Base-by-base conservation (phyloP, 345 rosid species). In the Arabis hirsuta region DNA sequence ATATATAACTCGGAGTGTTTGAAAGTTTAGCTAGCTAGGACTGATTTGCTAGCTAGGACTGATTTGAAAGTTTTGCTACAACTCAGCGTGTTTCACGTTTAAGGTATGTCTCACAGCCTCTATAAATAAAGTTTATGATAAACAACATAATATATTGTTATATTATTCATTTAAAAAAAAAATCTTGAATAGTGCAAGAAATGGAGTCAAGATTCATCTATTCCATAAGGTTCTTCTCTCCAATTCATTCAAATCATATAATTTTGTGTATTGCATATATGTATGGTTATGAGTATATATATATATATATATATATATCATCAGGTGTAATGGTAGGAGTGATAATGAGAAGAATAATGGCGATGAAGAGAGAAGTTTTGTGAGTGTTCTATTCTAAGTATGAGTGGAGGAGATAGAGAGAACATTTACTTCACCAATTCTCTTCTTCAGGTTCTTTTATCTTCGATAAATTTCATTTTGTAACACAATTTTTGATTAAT, bases 321-420 rank as follows among this genome's bases (percentile, higher is more conserved):
- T n/a, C 55, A 55, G 73, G 12, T 29, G 12, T 42, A n/a, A 54
- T 54, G 2, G 26, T 67, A 42, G 54, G 52, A 42, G 5, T 54
- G 13, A 67, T 16, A 42, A 41, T 4, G 26, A 41, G 52, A 27
- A 4, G 52, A 41, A 20, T 36, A 22, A n/a, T 7, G 51, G 48
- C 11, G 42, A 26, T 39, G 65, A 61, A 54, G 62, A 52, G 38
- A 41, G 29, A 34, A 59, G n/a, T 19, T 72, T 62, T 29, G 53
- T 43, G 46, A 44, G 36, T 62, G 45, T 26, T 47, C 66, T 73
- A 2, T 26, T 47, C 66, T 73, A 2, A 22, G 78, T 27, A 73
- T 73, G 78, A 65, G 10, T 12, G 65, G 65, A n/a, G 72, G 78
- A 64, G 71, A 55, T 65, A 65, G 71, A 73, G 77, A 22, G 26